Conservation (phyloP, 2,329 filamentous ascomycete genomes). For the Ophidiomyces ophidiicola region DNA sequence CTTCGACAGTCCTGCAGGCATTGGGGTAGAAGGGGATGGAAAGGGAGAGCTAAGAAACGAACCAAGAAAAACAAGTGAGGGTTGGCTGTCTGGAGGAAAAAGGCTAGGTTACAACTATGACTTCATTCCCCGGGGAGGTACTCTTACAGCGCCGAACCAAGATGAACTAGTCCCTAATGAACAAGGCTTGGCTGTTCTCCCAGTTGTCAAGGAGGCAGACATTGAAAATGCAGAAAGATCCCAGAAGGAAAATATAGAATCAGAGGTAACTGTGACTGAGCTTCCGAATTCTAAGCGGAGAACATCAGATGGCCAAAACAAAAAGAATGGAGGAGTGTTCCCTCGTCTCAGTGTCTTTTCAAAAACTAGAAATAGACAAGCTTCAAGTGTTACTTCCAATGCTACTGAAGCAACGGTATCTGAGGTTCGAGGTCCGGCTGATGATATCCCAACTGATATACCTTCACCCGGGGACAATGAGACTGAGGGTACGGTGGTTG, state of each 20-base stretch:
- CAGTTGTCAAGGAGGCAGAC: neutral
- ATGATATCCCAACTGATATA: neutral
- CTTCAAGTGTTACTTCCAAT: constrained; percentile 1
- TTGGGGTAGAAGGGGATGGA: neutral
- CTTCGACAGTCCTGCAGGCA: neutral
- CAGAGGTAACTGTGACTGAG: neutral
- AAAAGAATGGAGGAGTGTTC: neutral
- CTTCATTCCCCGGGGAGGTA: constrained; percentile 18
- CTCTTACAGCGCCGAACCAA: neutral
- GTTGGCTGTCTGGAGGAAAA: constrained; percentile 33
- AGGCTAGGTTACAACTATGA: constrained; percentile 32
- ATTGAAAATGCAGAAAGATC: neutral
- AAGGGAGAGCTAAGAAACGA: neutral
- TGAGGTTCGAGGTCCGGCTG: neutral
- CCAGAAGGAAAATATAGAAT: neutral
- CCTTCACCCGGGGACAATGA: neutral
- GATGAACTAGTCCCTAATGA: neutral
- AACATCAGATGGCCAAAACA: neutral
- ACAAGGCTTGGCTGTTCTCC: neutral
- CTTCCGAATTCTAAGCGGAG: neutral
- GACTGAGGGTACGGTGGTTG: neutral
- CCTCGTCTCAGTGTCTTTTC: neutral
- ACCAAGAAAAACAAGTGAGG: constrained; percentile 22
- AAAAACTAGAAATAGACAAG: neutral
- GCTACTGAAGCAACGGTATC: constrained; percentile 1